Evolutionary conservation across 148 eudicot species (phyloP), one percentile per base, ranked within the genome.

Genomic region (Rhododendron molle): DNA sequence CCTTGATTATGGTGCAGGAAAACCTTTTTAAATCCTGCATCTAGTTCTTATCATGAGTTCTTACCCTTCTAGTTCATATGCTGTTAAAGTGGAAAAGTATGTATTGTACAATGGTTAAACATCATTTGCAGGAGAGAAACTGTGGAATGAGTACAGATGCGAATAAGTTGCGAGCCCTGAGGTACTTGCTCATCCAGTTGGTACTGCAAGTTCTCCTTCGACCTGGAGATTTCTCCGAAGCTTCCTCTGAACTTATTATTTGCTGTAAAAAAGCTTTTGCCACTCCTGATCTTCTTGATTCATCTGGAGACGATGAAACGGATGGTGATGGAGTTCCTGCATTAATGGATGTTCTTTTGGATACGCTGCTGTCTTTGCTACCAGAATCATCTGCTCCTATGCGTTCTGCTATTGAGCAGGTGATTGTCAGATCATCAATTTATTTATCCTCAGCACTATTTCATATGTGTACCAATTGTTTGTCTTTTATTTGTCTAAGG

Each of bases 401-500:
- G 89, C 95, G 99, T 54, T 93, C 91, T 84, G 88, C 98, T 80
- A 91, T 97, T 89, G 99, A 97, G 89, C 99, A 95, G 97, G 99
- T 95, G 74, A 87, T 32, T 85, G 5, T 82, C 80, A 36, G 81
- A 72, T 71, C 71, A 44, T 28, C 71, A 72, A 34, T 7, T 3
- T 81, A 54, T 81, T 71, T 8, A 47, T 81, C 65, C 49, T 28
- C 58, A 23, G 1, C 23, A 40, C 60, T 78, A 43, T 32, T 74
- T 13, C 43, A 40, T 15, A 21, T 14, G 13, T 47, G 14, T 44
- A 23, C 56, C 23, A n/a, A n/a, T 16, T 60, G 36, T 60, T 13
- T 40, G 2, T 65, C 46, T 46, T 47, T 83, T 20, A 34, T 83
- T 38, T 18, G 69, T 23, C 77, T 13, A 30, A 52, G 28, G 40